These are phyloP conservation scores for Actinomucor elegans DNA, from an alignment of 371 early-diverging fungal species.

Conservation along the genomic window DNA sequence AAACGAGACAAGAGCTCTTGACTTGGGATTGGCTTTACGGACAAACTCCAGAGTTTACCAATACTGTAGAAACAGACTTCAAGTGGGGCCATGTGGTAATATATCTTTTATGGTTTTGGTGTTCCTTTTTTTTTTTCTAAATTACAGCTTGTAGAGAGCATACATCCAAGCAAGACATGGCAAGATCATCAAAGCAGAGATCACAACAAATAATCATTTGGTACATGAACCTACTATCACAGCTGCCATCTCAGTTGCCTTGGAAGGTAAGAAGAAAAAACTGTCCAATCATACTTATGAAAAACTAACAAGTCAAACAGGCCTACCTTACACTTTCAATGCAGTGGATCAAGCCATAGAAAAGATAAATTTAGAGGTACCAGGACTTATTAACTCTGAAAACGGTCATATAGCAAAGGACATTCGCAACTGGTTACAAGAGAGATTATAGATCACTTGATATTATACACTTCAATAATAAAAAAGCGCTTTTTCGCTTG, in stretches of 20 bases:
- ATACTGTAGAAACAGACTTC: conserved; percentile 52
- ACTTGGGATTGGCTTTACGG: conserved; percentile 93
- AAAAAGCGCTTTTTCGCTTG: background rate
- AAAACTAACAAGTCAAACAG: conserved; percentile 8
- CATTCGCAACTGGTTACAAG: conserved; percentile 29
- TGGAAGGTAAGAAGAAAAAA: conserved; percentile 31
- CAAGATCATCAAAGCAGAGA: conserved; percentile 36
- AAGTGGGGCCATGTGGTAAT: conserved; percentile 67
- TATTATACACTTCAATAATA: background rate
- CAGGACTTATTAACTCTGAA: conserved; percentile 38
- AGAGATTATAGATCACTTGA: conserved; percentile 18
- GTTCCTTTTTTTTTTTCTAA: background rate
- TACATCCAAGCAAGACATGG: conserved; percentile 38
- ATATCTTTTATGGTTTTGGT: no score
- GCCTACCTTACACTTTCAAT: conserved; percentile 50
- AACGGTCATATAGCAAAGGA: conserved; percentile 28
- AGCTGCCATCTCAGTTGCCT: conserved; percentile 38
- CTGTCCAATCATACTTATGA: background rate
- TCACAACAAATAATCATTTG: conserved; percentile 24
- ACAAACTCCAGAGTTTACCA: conserved; percentile 91
- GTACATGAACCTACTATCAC: conserved; percentile 38
- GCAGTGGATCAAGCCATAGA: conserved; percentile 71
- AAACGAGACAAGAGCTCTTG: conserved; percentile 43
- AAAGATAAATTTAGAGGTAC: conserved; percentile 42
- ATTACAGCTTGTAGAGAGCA: conserved; percentile 15